These are phyloP conservation scores for Xylaria sp. DNA, from an alignment of 2,329 filamentous ascomycete species.

Conservation along the genomic window DNA sequence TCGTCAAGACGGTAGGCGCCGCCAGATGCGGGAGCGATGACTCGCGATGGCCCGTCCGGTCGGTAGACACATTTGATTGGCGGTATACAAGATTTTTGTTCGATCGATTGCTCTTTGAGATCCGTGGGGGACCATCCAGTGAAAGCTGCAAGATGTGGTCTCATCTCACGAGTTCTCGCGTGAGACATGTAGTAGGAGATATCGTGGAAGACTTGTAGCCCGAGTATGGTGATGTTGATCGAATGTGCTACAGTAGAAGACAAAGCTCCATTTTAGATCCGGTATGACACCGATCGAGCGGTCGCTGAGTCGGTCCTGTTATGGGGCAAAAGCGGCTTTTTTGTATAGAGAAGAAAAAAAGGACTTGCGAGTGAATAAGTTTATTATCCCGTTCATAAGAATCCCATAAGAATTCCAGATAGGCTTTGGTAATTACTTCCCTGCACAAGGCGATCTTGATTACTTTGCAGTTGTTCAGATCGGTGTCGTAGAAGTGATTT, in stretches of 20 bases:
- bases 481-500: no score
- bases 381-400: neutral
- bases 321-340: constrained; percentile 45
- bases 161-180: neutral
- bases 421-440: neutral
- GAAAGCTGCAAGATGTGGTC: neutral
- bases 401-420: neutral
- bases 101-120: neutral
- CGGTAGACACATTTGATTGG: neutral
- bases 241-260: neutral
- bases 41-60: constrained; percentile 6
- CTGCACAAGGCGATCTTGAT: neutral
- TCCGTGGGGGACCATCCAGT: neutral
- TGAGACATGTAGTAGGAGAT: neutral
- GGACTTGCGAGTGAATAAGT: neutral
- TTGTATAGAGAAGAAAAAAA: neutral
- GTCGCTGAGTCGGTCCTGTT: constrained; percentile 48
- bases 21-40: constrained; percentile 25
- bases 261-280: constrained; percentile 35
- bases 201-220: neutral
- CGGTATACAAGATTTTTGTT: neutral
- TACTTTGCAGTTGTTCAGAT: neutral
- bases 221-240: neutral
- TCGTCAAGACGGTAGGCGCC: constrained; percentile 13
- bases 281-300: constrained; percentile 38